Evolutionary conservation across 2,329 filamentous ascomycete species (phyloP), one percentile per base, ranked within the genome.

Genomic region (Dactylella cylindrospora): DNA sequence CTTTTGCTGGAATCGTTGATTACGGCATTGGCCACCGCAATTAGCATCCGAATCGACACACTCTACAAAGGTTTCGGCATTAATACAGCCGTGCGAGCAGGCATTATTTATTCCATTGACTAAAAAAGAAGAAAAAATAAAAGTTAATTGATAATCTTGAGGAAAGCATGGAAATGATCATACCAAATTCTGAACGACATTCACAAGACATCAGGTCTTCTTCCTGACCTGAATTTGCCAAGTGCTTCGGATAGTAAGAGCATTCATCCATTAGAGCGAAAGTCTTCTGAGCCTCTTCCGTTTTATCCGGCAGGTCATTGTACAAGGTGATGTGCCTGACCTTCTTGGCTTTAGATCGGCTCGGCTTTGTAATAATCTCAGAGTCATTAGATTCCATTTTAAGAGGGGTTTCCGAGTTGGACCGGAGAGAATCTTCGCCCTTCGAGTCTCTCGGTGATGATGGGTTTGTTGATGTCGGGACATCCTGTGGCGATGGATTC

Each of bases 41-140:
- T 89, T 88, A 74, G 90, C 93, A 67, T 90, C 86, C 64, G 83
- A 83, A 66, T 80, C 78, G 28, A 88, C 80, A 72, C 93, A 98
- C 76, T 98, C 93, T 82, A 97, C 95, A 74, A 96, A 97, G 57
- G 91, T 97, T 55, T 89, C 88, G 70, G 93, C 87, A 74, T 98
- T 98, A 78, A 98, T 98, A 75, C 93, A 98, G 73, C 96, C 89
- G 70, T 96, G 90, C 67, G 88, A 91, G 73, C 93, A 98, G 43
- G 93, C 90, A 74, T 85, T 75, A 73, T 98, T 98, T 66, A 75
- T 73, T 65, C 80, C 79, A 72, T 82, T 76, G 28, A 74, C 83
- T 85, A 70, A 15, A 67, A 17, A 25, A 6, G 29, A 64, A 32
- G 3, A n/a, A 55, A 33, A 66, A 45, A 29, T 49, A 15, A 36